Evolutionary conservation across 2,329 filamentous ascomycete genomes (phyloP).

Genomic region (Pseudogymnoascus pannorum): DNA sequence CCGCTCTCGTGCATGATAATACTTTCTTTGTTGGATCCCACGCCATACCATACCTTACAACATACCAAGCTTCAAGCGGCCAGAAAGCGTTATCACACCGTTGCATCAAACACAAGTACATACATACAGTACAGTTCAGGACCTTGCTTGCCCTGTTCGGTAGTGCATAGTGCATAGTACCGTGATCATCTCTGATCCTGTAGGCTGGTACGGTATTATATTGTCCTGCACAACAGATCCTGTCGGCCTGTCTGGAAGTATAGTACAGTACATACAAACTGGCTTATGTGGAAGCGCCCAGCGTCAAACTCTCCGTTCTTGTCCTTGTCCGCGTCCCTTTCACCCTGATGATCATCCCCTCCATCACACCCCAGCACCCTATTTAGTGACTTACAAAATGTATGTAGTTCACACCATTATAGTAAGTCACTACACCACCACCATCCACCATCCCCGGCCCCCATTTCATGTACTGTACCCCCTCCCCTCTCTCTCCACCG

Average conservation of each 20-base stretch:
- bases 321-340: no score
- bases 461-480: no score
- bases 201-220: not conserved
- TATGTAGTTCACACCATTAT: not conserved
- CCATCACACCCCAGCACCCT: not conserved
- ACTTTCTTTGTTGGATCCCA: not conserved
- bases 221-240: no score
- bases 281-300: not conserved
- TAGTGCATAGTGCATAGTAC: not conserved
- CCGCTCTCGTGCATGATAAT: not conserved
- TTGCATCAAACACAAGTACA: not conserved
- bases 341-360: not conserved
- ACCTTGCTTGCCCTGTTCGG: not conserved
- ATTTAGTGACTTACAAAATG: not conserved
- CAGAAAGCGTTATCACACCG: not conserved
- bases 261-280: no score
- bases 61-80: not conserved
- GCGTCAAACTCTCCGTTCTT: no score
- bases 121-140: no score
- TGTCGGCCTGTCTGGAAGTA: no score
- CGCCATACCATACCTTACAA: no score
- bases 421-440: no score
- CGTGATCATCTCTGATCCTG: not conserved
- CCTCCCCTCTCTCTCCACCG: no score
- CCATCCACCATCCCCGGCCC: not conserved